Evolutionary conservation across 2,329 filamentous ascomycete genomes (phyloP), one percentile per base, ranked within the genome.

Genomic region (Elsinoe necatrix): DNA sequence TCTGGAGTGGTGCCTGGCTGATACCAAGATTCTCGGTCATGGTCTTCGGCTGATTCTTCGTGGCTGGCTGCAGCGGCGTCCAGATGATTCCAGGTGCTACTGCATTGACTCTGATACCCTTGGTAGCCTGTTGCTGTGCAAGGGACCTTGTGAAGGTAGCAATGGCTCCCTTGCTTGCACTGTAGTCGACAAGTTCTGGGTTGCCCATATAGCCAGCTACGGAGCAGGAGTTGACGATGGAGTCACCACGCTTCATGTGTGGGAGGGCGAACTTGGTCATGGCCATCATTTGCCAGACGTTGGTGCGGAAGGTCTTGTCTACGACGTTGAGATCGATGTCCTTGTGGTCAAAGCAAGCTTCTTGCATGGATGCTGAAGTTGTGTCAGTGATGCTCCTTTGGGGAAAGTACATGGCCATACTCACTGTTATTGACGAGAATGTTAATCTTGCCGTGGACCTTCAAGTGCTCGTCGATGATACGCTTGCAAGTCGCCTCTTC

Each of bases 241-340:
- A 77, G 39, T 29, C 60, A 8, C 69, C 69, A 3, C 78, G 77
- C 56, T 74, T 71, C 78, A 83, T 79, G 61, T 82, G 75, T 4
- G 75, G 75, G 6, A 83, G 65, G 0, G 79, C 72, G 59, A 75
- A 82, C 63, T 83, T 83, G 4, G 77, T 77, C 59, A 83, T 70
- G n/a, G 79, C 78, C 63, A 83, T 80, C 71, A 82, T 81, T 56
- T 77, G 74, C 7, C 81, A 62, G 29, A 83, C 77, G 59, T 83
- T 83, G 59, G 73, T 76, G 43, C 74, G 74, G 71, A 83, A 84
- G 0, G 76, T 78, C 61, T 75, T 77, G 60, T 81, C 77, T 0
- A 82, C 77, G 0, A 74, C 68, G 12, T 78, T 73, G 0, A 83
- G 71, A 63, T 81, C 73, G 25, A 80, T 81, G 1, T 82, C 72